phyloP scores from a whole-genome alignment of 805 yeast genomes.

The Nakazawaea wyomingensis region DNA sequence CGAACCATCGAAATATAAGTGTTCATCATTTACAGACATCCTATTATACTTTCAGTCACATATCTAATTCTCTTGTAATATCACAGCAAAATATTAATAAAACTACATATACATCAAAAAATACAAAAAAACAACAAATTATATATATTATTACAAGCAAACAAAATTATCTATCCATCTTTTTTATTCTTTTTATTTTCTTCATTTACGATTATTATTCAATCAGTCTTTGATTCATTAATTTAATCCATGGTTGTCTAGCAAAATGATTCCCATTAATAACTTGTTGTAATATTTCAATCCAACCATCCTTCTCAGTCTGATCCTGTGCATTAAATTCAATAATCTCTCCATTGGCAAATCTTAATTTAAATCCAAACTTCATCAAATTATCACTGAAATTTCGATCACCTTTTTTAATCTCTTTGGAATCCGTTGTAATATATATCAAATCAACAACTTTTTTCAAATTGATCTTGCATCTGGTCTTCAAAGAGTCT shows the following conservation, averaged over 20 bases:
- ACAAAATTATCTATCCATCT: no score
- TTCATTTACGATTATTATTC: neutral
- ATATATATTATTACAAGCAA: no score
- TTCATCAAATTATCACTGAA: constrained; percentile 70
- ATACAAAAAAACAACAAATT: no score
- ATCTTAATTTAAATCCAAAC: constrained; percentile 69
- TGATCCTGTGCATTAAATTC: constrained; percentile 80
- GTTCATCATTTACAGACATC: no score
- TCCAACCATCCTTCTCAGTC: constrained; percentile 63
- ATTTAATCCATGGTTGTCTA: constrained; percentile 32
- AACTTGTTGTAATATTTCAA: constrained; percentile 48
- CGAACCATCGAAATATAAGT: no score
- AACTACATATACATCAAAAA: no score
- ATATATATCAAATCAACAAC: constrained; percentile 48
- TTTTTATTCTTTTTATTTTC: no score
- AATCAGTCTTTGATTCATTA: constrained; percentile 18
- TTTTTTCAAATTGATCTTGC: constrained; percentile 70
- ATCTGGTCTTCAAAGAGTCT: constrained; percentile 59
- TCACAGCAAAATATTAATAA: no score
- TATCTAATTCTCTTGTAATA: no score
- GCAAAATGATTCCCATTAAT: constrained; percentile 32
- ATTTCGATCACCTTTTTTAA: constrained; percentile 45
- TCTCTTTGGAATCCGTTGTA: constrained; percentile 22
- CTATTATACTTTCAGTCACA: no score
- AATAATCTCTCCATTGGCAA: constrained; percentile 76